These are phyloP conservation scores for Phaffia tasmanica DNA, from an alignment of 768 basidiomycete genomes.

Conservation along the genomic window DNA sequence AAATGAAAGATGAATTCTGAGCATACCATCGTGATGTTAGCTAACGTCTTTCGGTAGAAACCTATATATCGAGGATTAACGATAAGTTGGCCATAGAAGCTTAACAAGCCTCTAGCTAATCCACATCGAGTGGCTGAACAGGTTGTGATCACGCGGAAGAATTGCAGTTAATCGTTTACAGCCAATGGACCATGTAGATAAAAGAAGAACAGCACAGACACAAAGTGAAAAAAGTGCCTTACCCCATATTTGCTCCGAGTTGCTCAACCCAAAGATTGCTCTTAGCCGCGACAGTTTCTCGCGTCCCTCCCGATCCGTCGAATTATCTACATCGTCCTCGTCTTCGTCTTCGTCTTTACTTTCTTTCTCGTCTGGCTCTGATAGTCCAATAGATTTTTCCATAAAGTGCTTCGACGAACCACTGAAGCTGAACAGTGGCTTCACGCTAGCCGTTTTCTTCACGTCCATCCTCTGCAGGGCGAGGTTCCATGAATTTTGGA, in stretches of 20 bases:
- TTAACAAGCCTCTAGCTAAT: slow-evolving; percentile 31
- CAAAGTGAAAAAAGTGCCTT: slow-evolving; percentile 9
- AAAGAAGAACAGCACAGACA: not conserved
- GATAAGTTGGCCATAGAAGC: slow-evolving; percentile 36
- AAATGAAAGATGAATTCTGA: not conserved
- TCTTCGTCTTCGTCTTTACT: slow-evolving; percentile 11
- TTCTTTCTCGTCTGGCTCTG: too few relatives aligned
- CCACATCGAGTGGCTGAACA: slow-evolving; percentile 36
- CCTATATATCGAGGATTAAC: slow-evolving; percentile 27
- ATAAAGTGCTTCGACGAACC: too few relatives aligned
- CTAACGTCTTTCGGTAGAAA: slow-evolving; percentile 3
- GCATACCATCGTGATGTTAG: slow-evolving; percentile 2
- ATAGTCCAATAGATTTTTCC: too few relatives aligned
- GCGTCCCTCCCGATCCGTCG: slow-evolving; percentile 6
- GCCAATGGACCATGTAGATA: too few relatives aligned
- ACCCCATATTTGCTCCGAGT: slow-evolving; percentile 34
- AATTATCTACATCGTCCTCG: not conserved
- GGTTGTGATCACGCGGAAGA: slow-evolving; percentile 3
- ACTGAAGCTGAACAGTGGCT: too few relatives aligned
- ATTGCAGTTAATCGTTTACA: too few relatives aligned
- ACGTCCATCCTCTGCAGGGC: slow-evolving; percentile 8
- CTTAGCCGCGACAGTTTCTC: slow-evolving; percentile 22
- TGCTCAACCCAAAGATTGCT: slow-evolving; percentile 32
- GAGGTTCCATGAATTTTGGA: slow-evolving; percentile 29
- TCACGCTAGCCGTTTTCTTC: slow-evolving; percentile 25